These are phyloP conservation scores for Yarrowia deformans DNA, from an alignment of 805 yeast genomes.

Conservation along the genomic window DNA sequence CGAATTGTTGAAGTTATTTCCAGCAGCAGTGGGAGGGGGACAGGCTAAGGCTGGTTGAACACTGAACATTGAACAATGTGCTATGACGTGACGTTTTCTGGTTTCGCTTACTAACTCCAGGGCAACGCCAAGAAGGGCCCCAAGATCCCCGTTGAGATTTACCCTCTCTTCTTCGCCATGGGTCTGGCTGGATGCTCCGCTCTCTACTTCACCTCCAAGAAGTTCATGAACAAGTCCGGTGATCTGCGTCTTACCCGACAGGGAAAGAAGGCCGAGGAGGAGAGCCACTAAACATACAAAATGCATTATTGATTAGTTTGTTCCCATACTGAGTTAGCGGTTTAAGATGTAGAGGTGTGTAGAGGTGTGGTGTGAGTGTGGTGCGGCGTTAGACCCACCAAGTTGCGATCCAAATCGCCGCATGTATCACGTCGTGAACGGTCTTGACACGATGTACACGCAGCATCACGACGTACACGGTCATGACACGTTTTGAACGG, in stretches of 20 bases:
- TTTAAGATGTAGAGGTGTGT: background rate
- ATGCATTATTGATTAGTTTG: conserved; percentile 38
- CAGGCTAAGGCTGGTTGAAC: no score
- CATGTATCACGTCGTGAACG: no score
- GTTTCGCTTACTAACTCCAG: conserved; percentile 10
- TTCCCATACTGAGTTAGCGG: conserved; percentile 38
- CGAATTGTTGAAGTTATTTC: background rate
- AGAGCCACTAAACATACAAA: conserved; percentile 38
- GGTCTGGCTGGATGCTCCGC: conserved; percentile 46
- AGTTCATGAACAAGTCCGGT: conserved; percentile 42
- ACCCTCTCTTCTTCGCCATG: conserved; percentile 45
- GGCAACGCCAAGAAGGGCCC: conserved; percentile 29
- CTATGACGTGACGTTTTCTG: no score
- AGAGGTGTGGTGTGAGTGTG: background rate
- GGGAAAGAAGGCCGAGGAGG: conserved; percentile 42
- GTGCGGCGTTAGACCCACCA: background rate
- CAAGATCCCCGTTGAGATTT: conserved; percentile 35
- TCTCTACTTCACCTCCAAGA: conserved; percentile 43
- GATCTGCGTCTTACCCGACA: conserved; percentile 45
- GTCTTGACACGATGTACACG: no score
- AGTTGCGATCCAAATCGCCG: no score
- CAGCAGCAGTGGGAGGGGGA: no score
- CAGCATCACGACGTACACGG: no score
- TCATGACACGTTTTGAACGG: no score
- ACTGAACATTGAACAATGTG: no score